These are phyloP conservation scores for Monosporascus sp. DNA, from an alignment of 2,329 filamentous ascomycete genomes.

Conservation along the genomic window DNA sequence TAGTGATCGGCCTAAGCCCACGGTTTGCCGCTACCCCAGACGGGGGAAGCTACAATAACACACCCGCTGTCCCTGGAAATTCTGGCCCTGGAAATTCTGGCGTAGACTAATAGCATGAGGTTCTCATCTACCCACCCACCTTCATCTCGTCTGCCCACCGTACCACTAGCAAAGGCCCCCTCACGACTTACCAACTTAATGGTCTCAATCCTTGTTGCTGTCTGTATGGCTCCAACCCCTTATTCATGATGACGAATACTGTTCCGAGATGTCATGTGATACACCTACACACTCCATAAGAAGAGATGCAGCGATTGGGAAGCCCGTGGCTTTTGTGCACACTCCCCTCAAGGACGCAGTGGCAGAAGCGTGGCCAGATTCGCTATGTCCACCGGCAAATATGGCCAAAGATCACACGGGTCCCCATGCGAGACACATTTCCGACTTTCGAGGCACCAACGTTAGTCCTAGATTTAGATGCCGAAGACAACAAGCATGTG, in stretches of 20 bases:
- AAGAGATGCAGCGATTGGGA: conserved; percentile 17
- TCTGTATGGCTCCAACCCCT: too few relatives aligned
- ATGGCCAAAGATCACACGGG: conserved; percentile 3
- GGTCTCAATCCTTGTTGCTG: too few relatives aligned
- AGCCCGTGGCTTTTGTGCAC: conserved; percentile 6
- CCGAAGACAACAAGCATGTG: conserved; percentile 38
- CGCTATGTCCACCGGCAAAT: neutral
- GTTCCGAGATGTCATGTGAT: conserved; percentile 7
- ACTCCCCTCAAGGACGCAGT: conserved; percentile 5
- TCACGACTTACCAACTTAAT: too few relatives aligned
- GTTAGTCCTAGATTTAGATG: conserved; percentile 49
- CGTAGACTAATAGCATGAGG: too few relatives aligned
- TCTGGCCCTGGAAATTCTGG: too few relatives aligned
- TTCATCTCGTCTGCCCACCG: too few relatives aligned
- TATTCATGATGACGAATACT: neutral
- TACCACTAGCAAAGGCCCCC: too few relatives aligned
- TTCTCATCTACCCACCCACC: too few relatives aligned
- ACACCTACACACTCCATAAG: conserved; percentile 1
- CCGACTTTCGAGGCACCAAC: conserved; percentile 32
- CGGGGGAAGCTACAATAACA: too few relatives aligned
- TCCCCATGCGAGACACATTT: conserved; percentile 7
- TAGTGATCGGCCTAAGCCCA: too few relatives aligned
- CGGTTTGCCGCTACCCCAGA: too few relatives aligned
- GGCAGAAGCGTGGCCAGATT: conserved; percentile 5
- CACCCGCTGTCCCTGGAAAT: too few relatives aligned